phyloP scores from a whole-genome alignment of 2,329 filamentous ascomycete species.

The Thelonectria rubi region DNA sequence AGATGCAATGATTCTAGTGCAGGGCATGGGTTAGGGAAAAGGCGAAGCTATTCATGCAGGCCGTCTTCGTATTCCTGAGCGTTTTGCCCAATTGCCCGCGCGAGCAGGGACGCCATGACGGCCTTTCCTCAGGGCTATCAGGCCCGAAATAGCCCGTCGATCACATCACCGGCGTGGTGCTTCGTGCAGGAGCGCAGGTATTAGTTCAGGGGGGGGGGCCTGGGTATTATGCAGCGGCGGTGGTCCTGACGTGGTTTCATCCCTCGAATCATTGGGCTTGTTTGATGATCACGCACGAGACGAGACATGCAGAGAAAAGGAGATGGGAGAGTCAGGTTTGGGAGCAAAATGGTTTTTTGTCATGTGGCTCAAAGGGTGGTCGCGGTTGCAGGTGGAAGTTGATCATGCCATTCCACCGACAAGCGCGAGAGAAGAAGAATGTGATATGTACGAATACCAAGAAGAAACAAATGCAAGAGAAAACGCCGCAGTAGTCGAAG shows the following conservation, averaged over 20 bases:
- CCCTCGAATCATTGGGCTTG: background rate
- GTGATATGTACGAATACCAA: too few species aligned
- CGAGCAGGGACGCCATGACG: background rate
- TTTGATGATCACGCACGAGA: background rate
- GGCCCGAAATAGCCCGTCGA: background rate
- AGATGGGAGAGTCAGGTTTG: background rate
- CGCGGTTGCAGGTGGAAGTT: background rate
- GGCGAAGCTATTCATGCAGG: background rate
- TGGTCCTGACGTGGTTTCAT: background rate
- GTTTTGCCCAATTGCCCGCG: background rate
- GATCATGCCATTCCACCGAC: background rate
- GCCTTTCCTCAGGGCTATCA: background rate
- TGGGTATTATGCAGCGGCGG: background rate
- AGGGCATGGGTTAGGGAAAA: background rate
- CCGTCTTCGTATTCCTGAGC: background rate
- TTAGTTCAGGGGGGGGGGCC: too few species aligned
- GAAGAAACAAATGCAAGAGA: too few species aligned
- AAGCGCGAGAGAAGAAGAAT: background rate
- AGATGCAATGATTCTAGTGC: background rate
- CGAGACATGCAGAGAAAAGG: background rate
- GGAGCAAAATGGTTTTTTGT: background rate
- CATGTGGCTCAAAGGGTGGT: background rate
- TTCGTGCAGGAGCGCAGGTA: background rate
- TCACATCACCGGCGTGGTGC: background rate
- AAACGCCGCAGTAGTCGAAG: too few species aligned